These are phyloP conservation scores for Pseudogymnoascus sp. DNA, from an alignment of 2,329 filamentous ascomycete genomes.

Conservation along the genomic window DNA sequence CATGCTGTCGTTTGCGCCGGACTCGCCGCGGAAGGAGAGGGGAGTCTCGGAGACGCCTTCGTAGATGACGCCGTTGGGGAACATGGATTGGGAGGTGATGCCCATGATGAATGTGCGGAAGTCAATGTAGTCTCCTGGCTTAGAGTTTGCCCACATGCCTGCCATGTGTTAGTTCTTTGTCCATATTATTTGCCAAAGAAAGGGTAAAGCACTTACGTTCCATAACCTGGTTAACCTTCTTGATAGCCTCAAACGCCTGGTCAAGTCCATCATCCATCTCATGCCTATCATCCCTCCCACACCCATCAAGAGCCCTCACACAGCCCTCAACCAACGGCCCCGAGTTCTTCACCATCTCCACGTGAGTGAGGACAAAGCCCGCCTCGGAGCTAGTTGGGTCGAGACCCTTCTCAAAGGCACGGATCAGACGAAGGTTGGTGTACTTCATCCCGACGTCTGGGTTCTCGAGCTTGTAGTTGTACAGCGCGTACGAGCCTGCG, in stretches of 20 bases:
- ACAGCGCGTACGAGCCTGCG: conserved; percentile 59
- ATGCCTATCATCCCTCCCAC: conserved; percentile 41
- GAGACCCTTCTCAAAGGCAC: conserved; percentile 84
- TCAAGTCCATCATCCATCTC: conserved; percentile 57
- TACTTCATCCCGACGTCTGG: conserved; percentile 50
- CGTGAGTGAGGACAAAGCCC: conserved; percentile 90
- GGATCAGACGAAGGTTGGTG: conserved; percentile 70
- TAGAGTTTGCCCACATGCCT: conserved; percentile 86
- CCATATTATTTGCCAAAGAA: not conserved
- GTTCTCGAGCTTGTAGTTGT: conserved; percentile 56
- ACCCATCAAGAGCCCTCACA: conserved; percentile 55
- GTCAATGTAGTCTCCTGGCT: conserved; percentile 73
- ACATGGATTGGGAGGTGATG: conserved; percentile 90
- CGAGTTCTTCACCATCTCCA: conserved; percentile 90
- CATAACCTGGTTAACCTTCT: conserved; percentile 70
- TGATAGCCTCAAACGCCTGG: conserved; percentile 54
- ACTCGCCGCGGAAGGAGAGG: conserved; percentile 81
- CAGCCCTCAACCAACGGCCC: conserved; percentile 67
- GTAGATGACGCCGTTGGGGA: conserved; percentile 84
- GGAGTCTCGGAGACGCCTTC: conserved; percentile 72
- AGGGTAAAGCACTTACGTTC: conserved; percentile 43
- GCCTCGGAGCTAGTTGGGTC: conserved; percentile 84
- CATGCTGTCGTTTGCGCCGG: conserved; percentile 90
- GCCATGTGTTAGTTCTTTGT: conserved; percentile 19
- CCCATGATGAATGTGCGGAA: conserved; percentile 98